Percentiles rank a stretch among this genome's conserved stretches.
Evolutionary conservation across 192 early-diverging fungal genomes (phyloP).

Genomic region (Linnemannia elongata): DNA sequence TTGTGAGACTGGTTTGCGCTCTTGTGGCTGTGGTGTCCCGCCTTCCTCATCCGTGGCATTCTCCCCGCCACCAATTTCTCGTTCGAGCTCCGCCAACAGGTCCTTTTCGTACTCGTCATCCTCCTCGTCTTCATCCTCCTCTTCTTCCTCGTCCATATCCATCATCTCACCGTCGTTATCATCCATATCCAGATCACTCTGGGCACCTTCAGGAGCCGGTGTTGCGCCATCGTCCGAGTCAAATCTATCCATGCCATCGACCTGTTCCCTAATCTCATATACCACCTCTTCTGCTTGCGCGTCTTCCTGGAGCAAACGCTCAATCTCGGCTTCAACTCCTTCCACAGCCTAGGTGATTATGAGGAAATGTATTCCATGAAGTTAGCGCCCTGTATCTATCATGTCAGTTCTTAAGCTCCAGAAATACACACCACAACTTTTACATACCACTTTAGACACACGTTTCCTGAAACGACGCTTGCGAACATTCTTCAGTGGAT

Average conservation of each 20-base stretch:
- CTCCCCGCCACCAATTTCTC: constrained; percentile 59
- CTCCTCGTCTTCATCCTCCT: constrained; percentile 53
- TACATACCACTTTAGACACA: constrained; percentile 76
- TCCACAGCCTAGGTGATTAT: constrained; percentile 73
- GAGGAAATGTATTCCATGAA: too few relatives aligned
- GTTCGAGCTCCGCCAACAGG: constrained; percentile 53
- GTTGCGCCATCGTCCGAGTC: constrained; percentile 38
- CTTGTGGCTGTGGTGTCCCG: constrained; percentile 15
- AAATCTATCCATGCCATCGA: constrained; percentile 32
- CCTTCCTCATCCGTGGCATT: constrained; percentile 55
- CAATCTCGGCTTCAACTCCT: constrained; percentile 87
- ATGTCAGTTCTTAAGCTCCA: too few relatives aligned
- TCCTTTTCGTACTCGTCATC: constrained; percentile 62
- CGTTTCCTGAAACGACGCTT: constrained; percentile 86
- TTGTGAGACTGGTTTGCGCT: neutral
- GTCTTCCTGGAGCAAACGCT: constrained; percentile 81
- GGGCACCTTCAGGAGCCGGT: constrained; percentile 53
- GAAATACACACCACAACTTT: neutral
- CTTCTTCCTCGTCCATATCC: constrained; percentile 61
- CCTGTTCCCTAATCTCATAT: constrained; percentile 57
- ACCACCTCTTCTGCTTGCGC: constrained; percentile 77
- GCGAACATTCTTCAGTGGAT: constrained; percentile 81
- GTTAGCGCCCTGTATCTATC: neutral
- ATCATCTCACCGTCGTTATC: constrained; percentile 49
- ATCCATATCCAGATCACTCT: constrained; percentile 61